Percentiles rank a stretch among this genome's conserved stretches.
phyloP scores from a whole-genome alignment of 768 basidiomycete genomes.

The Baorangia bicolor region DNA sequence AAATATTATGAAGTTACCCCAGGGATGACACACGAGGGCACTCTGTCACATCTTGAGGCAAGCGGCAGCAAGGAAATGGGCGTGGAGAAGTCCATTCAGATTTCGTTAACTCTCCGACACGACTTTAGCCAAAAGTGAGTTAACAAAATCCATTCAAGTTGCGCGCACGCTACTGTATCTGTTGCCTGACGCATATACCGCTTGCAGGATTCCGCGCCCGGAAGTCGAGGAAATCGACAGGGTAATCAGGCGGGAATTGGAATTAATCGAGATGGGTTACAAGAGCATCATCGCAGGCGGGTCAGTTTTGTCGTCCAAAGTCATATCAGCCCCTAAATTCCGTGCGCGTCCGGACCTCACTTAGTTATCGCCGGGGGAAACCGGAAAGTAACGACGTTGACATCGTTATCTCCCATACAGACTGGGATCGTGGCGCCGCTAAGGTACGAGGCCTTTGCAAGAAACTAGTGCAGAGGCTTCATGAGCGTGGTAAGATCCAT shows the following conservation, averaged over 20 bases:
- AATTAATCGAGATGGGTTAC: conserved; percentile 62
- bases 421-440: conserved; percentile 39
- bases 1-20: conserved; percentile 48
- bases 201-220: conserved; percentile 60
- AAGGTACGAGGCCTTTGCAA: conserved; percentile 64
- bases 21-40: conserved; percentile 37
- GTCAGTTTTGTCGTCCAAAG: conserved; percentile 39
- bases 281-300: conserved; percentile 79
- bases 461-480: conserved; percentile 55
- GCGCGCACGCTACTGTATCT: neutral
- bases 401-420: conserved; percentile 79
- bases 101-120: conserved; percentile 57
- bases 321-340: neutral
- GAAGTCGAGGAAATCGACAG: conserved; percentile 80
- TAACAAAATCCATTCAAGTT: neutral
- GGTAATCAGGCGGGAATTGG: conserved; percentile 66
- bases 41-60: conserved; percentile 23
- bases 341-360: neutral
- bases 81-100: conserved; percentile 46
- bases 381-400: conserved; percentile 81
- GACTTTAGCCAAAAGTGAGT: conserved; percentile 54
- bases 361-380: conserved; percentile 85
- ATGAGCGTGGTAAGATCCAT: conserved; percentile 50
- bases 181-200: neutral
- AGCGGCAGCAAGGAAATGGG: conserved; percentile 19